phyloP scores from a whole-genome alignment of 163 green algal genomes.

The Volvox carteri region DNA sequence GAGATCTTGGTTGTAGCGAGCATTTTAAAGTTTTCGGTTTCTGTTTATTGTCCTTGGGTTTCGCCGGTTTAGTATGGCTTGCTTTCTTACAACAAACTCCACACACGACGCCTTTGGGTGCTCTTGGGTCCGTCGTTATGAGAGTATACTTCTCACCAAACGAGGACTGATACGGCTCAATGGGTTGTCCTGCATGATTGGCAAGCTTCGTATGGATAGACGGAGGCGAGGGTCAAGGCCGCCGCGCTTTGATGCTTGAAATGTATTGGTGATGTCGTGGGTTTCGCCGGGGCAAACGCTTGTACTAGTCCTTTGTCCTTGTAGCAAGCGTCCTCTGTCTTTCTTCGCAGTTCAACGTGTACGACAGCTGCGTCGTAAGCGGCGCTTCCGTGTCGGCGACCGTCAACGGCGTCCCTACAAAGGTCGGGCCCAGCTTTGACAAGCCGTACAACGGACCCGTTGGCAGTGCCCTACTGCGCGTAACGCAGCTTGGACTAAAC shows the following conservation, averaged over 20 bases:
- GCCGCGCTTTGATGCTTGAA: too few species aligned
- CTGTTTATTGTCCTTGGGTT: too few species aligned
- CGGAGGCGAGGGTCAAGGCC: too few species aligned
- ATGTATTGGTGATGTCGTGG: too few species aligned
- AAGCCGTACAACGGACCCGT: background rate
- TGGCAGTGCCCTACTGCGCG: background rate
- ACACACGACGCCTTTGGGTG: too few species aligned
- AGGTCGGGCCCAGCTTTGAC: background rate
- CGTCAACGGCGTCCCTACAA: slow-evolving; percentile 8
- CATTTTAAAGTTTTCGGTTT: too few species aligned
- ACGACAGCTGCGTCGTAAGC: background rate
- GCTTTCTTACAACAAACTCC: too few species aligned
- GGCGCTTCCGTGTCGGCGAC: background rate
- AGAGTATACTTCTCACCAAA: too few species aligned
- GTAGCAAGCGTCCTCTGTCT: background rate
- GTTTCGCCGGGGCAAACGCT: too few species aligned
- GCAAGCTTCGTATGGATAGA: background rate
- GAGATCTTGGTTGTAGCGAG: too few species aligned
- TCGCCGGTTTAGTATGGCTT: too few species aligned
- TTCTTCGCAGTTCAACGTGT: background rate
- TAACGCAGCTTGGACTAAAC: background rate
- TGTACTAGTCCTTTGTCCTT: background rate
- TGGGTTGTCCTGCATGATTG: background rate
- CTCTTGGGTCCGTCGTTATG: too few species aligned
- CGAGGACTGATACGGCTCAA: background rate